Base-by-base conservation (phyloP, 257 asterid genomes). In the Salvia hispanica region DNA sequence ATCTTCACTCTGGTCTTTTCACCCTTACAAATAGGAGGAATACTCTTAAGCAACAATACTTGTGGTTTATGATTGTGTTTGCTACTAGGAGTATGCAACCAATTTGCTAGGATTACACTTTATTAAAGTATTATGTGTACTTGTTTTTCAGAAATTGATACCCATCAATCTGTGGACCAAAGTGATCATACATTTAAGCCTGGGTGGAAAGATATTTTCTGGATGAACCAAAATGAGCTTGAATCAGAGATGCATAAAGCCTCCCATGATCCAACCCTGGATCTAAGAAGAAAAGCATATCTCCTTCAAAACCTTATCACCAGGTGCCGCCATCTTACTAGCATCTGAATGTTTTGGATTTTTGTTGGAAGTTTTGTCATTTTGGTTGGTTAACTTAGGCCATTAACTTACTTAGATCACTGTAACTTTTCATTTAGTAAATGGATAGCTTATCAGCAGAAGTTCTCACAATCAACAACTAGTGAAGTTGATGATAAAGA, bases 141-240 rank as follows among this genome's bases (percentile, higher is more conserved):
- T 56, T 25, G 25, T 51, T 69, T 64, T 72, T 53, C 86, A 90
- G 97, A 82, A 50, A 62, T 72, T 62, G 93, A 85, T 63, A 47
- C 73, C 39, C 95, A 86, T 68, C 95, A 86, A 80, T 76, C 96
- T 47, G 45, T 80, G 76, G 97, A 84, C 67, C 96, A 87, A 67
- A 82, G 62, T 64, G 97, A 93, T 58, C 66, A 66, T 46, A 88
- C 90, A 33, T 93, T 93, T 72, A 93, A 90, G 86, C 98, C 97
- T 76, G 98, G 98, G 71, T 93, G 98, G 98, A 86, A 90, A 62
- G 98, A 93, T 72, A 93, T 93, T 25, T 93, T 93, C 71, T 74
- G 97, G 58, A 93, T 93, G 98, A 93, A 93, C 75, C 98, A 93
- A 86, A 93, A 81, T 81, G 98, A 93, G 85, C 96, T 93, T 69